Evolutionary conservation across 352 stramenopile genomes (phyloP).

Genomic region (Aphanomyces stellatus): DNA sequence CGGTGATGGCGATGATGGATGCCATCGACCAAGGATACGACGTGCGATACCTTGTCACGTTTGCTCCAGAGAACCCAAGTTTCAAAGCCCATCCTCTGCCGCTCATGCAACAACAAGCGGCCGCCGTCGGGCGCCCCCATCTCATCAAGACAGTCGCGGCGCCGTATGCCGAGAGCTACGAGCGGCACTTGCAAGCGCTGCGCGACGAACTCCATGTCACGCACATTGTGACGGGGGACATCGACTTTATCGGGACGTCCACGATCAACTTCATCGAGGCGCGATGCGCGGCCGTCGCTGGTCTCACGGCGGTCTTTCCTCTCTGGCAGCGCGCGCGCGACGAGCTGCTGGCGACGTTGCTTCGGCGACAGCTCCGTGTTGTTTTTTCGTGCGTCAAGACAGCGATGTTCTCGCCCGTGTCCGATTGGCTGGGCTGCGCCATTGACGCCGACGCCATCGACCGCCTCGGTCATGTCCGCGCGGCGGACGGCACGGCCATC

Average conservation of each 20-base stretch:
- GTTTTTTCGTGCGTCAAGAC: constrained; percentile 36
- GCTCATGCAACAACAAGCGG: constrained; percentile 31
- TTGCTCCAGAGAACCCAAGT: constrained; percentile 17
- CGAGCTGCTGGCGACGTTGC: constrained; percentile 22
- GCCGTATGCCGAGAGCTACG: constrained; percentile 31
- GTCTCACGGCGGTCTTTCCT: constrained; percentile 25
- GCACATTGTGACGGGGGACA: constrained; percentile 35
- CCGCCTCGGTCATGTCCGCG: constrained; percentile 25
- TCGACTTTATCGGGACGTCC: constrained; percentile 34
- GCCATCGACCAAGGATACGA: constrained; percentile 22
- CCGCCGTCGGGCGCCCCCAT: constrained; percentile 27
- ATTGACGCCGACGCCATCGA: constrained; percentile 24
- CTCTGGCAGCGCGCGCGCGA: constrained; percentile 30
- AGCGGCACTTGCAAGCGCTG: constrained; percentile 25
- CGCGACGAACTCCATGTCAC: constrained; percentile 27
- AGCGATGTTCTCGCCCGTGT: constrained; percentile 25
- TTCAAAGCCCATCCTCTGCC: constrained; percentile 34
- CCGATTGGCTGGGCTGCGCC: constrained; percentile 28
- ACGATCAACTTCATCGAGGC: constrained; percentile 33
- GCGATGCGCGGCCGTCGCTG: constrained; percentile 26
- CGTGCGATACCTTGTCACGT: constrained; percentile 25
- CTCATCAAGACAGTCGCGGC: constrained; percentile 20
- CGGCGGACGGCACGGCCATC: constrained; percentile 19
- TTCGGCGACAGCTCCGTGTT: constrained; percentile 26
- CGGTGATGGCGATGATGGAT: constrained; percentile 30